phyloP scores from a whole-genome alignment of 768 basidiomycete species.

The Antrodiella citrinella region DNA sequence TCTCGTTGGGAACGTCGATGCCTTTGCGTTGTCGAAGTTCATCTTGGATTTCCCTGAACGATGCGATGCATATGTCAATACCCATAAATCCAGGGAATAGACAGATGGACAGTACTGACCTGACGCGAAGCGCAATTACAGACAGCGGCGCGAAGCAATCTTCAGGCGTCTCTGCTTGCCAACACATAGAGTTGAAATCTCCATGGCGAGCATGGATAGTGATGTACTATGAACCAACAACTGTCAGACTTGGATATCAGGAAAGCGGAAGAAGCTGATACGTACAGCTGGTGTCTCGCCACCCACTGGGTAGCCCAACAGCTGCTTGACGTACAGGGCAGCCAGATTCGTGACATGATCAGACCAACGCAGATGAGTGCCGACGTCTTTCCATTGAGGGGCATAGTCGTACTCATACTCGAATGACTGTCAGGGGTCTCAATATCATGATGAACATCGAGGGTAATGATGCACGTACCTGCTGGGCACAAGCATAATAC shows the following conservation, averaged over 20 bases:
- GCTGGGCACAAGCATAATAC: conserved; percentile 28
- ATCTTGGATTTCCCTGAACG: conserved; percentile 26
- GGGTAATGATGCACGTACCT: conserved; percentile 15
- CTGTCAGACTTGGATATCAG: neutral
- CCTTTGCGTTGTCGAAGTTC: conserved; percentile 25
- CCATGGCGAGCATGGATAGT: conserved; percentile 27
- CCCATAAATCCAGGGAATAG: neutral
- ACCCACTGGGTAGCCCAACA: conserved; percentile 19
- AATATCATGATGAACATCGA: conserved; percentile 4
- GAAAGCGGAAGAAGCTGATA: neutral
- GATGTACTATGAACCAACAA: conserved; percentile 22
- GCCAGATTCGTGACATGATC: conserved; percentile 22
- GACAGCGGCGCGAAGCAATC: conserved; percentile 33
- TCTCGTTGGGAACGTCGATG: conserved; percentile 21
- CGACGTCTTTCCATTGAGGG: conserved; percentile 30
- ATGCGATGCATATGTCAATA: neutral
- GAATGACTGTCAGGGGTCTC: conserved; percentile 14
- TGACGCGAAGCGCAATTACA: conserved; percentile 24
- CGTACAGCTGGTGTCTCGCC: conserved; percentile 26
- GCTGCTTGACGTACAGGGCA: conserved; percentile 21
- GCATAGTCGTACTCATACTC: conserved; percentile 25
- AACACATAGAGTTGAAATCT: conserved; percentile 31
- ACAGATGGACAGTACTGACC: conserved; percentile 9
- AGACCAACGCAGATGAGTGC: conserved; percentile 27
- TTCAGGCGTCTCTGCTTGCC: conserved; percentile 18